Evolutionary conservation across 306 rosid genomes (phyloP).

Genomic region (Quercus agrifolia): DNA sequence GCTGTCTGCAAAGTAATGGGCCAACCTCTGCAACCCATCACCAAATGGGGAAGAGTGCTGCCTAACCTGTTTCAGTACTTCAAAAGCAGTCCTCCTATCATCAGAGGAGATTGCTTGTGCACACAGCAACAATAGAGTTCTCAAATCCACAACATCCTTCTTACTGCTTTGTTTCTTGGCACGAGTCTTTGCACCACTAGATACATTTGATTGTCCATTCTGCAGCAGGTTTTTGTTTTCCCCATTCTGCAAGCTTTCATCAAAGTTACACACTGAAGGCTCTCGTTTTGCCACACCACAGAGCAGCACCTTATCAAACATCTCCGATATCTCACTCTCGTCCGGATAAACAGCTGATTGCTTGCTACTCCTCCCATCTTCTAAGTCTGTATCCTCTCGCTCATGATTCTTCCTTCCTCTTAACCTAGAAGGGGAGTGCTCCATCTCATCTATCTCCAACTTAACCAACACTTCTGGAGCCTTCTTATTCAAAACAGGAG

Average conservation of each 20-base stretch:
- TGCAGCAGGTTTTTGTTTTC: constrained; percentile 21
- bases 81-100: constrained; percentile 58
- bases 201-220: constrained; percentile 23
- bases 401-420: constrained; percentile 50
- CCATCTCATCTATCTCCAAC: constrained; percentile 34
- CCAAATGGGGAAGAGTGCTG: constrained; percentile 60
- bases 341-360: constrained; percentile 38
- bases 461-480: constrained; percentile 20
- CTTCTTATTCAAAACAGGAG: constrained; percentile 10
- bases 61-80: constrained; percentile 65
- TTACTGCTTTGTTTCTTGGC: constrained; percentile 40
- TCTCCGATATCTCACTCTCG: constrained; percentile 43
- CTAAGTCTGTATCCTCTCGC: constrained; percentile 40
- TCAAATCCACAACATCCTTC: constrained; percentile 57
- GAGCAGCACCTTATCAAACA: constrained; percentile 50
- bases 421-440: constrained; percentile 13
- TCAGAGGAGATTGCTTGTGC: constrained; percentile 65
- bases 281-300: constrained; percentile 10
- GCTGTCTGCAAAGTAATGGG: constrained; percentile 60
- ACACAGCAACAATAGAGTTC: constrained; percentile 52
- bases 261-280: not conserved
- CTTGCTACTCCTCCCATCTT: constrained; percentile 56
- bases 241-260: constrained; percentile 19
- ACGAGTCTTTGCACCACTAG: constrained; percentile 28
- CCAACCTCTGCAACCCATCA: constrained; percentile 63